Conservation (phyloP, 73 alveolate species). For the Paramecium biaurelia region DNA sequence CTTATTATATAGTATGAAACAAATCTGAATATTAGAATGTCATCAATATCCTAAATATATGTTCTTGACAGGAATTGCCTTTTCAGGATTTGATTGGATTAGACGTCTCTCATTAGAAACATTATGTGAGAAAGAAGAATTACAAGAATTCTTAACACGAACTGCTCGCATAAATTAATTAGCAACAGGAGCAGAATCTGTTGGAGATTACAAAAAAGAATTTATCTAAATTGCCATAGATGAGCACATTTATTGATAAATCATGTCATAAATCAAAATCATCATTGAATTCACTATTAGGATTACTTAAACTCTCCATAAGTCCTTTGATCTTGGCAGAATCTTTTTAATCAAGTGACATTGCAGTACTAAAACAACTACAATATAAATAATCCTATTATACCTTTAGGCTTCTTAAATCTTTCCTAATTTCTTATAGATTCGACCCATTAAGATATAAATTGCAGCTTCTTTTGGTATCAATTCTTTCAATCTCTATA, state of each 20-base stretch:
- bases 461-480: conserved; percentile 97
- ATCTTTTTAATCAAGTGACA: conserved; percentile 25
- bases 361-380: conserved; percentile 36
- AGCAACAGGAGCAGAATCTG: not conserved
- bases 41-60: not conserved
- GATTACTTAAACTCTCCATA: not conserved
- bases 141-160: not conserved
- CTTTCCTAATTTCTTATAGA: conserved; percentile 82
- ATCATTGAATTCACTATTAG: conserved; percentile 40
- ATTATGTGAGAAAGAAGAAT: conserved; percentile 12
- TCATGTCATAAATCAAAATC: conserved; percentile 51
- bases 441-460: conserved; percentile 87
- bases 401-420: conserved; percentile 86
- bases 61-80: not conserved
- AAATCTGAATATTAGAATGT: not conserved
- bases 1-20: not conserved
- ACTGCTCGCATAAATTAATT: not conserved
- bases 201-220: conserved; percentile 7
- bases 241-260: conserved; percentile 36
- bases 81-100: conserved; percentile 27
- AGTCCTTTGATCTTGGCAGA: conserved; percentile 29
- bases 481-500: conserved; percentile 75
- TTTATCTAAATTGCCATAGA: not conserved
- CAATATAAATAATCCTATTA: not conserved
- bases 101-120: not conserved